These are phyloP conservation scores for Plenodomus biglobosus DNA, from an alignment of 2,329 filamentous ascomycete species.

Conservation along the genomic window DNA sequence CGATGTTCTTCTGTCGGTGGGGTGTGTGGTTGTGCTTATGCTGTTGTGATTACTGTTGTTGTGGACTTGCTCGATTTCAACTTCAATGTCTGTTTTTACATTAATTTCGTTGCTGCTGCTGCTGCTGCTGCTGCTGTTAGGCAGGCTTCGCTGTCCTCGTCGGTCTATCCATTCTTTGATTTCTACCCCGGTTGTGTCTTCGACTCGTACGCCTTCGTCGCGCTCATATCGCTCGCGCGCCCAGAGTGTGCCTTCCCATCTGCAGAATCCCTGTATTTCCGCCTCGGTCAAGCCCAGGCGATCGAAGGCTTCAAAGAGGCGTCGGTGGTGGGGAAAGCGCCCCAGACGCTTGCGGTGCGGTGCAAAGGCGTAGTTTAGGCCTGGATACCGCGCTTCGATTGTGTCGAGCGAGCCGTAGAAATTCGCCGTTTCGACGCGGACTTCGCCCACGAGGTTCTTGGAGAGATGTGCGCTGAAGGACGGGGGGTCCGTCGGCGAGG, in stretches of 20 bases:
- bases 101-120: slow-evolving; percentile 34
- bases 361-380: slow-evolving; percentile 73
- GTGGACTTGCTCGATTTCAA: slow-evolving; percentile 42
- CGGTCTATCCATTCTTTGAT: slow-evolving; percentile 63
- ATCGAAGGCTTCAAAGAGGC: slow-evolving; percentile 76
- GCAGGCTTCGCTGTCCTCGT: slow-evolving; percentile 8
- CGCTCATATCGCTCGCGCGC: slow-evolving; percentile 77
- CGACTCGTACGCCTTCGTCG: slow-evolving; percentile 69
- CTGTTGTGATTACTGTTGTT: neutral
- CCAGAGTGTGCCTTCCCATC: slow-evolving; percentile 84
- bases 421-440: slow-evolving; percentile 74
- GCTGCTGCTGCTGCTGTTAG: neutral
- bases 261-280: slow-evolving; percentile 72
- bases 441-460: slow-evolving; percentile 72
- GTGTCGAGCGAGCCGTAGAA: slow-evolving; percentile 81
- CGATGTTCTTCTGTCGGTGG: slow-evolving; percentile 1
- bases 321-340: slow-evolving; percentile 74
- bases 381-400: slow-evolving; percentile 78
- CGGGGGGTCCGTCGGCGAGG: slow-evolving; percentile 66
- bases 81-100: slow-evolving; percentile 48
- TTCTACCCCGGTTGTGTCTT: slow-evolving; percentile 70
- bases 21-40: neutral
- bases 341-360: slow-evolving; percentile 77
- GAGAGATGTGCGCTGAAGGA: slow-evolving; percentile 71
- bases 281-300: slow-evolving; percentile 65